These are phyloP conservation scores for Omphalotus guepiniiformis DNA, from an alignment of 768 basidiomycete genomes.

Conservation along the genomic window DNA sequence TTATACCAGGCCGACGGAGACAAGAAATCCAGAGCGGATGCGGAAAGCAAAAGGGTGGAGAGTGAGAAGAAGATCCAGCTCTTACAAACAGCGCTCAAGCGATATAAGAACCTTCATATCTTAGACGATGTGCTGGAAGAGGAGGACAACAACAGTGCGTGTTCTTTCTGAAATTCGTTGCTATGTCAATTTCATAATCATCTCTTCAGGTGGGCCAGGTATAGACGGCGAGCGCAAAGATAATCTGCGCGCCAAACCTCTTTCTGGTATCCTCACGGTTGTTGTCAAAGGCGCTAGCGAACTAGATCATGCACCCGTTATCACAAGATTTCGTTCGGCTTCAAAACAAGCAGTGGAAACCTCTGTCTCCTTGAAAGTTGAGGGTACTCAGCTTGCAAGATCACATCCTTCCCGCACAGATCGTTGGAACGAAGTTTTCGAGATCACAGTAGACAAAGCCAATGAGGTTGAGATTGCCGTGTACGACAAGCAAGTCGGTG, in stretches of 20 bases:
- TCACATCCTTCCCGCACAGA: slow-evolving; percentile 93
- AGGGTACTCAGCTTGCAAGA: slow-evolving; percentile 88
- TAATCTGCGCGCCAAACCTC: slow-evolving; percentile 86
- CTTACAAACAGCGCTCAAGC: slow-evolving; percentile 84
- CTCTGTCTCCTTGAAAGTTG: slow-evolving; percentile 90
- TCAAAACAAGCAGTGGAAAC: slow-evolving; percentile 83
- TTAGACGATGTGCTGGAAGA: slow-evolving; percentile 88
- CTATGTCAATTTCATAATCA: not conserved
- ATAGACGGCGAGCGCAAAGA: slow-evolving; percentile 87
- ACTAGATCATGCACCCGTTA: slow-evolving; percentile 88
- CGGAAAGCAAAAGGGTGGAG: slow-evolving; percentile 90
- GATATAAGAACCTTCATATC: slow-evolving; percentile 94
- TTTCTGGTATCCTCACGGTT: slow-evolving; percentile 89
- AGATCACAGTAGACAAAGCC: slow-evolving; percentile 94
- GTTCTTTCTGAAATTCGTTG: slow-evolving; percentile 9
- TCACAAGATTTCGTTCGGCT: slow-evolving; percentile 65
- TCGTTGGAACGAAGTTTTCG: slow-evolving; percentile 97
- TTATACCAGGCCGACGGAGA: slow-evolving; percentile 96
- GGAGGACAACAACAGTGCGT: slow-evolving; percentile 61
- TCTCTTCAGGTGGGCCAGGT: slow-evolving; percentile 39
- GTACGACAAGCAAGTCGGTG: slow-evolving; percentile 86
- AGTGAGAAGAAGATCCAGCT: slow-evolving; percentile 96
- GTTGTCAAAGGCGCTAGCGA: slow-evolving; percentile 89
- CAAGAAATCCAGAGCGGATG: slow-evolving; percentile 91
- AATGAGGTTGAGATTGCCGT: slow-evolving; percentile 97